Evolutionary conservation across 805 yeast genomes (phyloP), one percentile per base, ranked within the genome.

Genomic region (Isabelozyma pseudorhagii): DNA sequence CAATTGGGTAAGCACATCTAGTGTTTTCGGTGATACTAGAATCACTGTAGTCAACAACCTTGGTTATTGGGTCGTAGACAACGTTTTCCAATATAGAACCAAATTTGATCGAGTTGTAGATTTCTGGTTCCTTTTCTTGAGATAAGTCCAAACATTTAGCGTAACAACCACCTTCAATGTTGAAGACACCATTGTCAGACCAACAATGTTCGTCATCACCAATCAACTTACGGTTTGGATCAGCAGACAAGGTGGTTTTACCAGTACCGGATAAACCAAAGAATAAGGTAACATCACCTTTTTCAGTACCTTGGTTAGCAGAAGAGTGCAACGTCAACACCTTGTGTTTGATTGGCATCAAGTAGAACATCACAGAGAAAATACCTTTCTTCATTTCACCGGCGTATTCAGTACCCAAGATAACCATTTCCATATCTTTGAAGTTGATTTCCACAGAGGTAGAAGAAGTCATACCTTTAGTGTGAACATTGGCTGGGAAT

Each of bases 341-440:
- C 63, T 89, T 74, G 79, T 92, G 88, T 71, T 82, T 89, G 60
- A 94, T 85, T 50, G 99, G 99, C 97, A 92, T 92, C 71, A 94
- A 80, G 80, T 93, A 93, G 78, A 94, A 93, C 99, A 93, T 93
- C 53, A 93, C 98, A 18, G 98, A 91, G 82, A 93, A 91, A 64
- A 93, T 91, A 78, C 99, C 99, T 80, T 93, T 93, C 81, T 93
- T 93, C 99, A 93, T 93, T 80, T 93, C 99, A 65, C 99, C 99
- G 48, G 99, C 99, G 67, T 93, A 93, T 79, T 93, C 99, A 42
- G 98, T 93, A 74, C 99, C 99, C 62, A 94, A 80, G 65, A 93
- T 94, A 56, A 93, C 91, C 99, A 94, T 93, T 78, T 94, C 99
- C 97, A 92, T 92, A 59, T 83, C 90, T 77, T 91, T 88, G 81